Evolutionary conservation across 1,284 basidiomycete genomes (phyloP), one percentile per base, ranked within the genome.

Genomic region (Dichomitus squalens): DNA sequence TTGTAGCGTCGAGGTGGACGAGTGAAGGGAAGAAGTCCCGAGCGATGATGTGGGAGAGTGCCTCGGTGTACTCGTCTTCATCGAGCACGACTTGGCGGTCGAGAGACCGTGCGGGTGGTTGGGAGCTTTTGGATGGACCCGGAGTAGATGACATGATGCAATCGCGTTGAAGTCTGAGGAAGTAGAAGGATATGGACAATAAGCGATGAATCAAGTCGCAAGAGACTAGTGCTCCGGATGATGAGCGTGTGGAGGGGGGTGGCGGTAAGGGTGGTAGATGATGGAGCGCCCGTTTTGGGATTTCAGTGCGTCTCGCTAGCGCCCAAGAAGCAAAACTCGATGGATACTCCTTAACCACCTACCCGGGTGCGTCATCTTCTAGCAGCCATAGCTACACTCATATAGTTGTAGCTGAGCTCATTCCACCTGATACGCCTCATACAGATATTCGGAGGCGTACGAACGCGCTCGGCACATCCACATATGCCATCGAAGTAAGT

Each of bases 11-110:
- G 31, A 96, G 80, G 65, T 93, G 91, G 20, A 88, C 85, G 11
- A 97, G 84, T 12, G 90, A 92, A 0, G 96, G 96, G 70, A 98
- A 99, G 81, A 98, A 99, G 76, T 98, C 96, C 51, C 97, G 88
- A 48, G 93, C 90, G 71, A 99, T 98, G 70, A 99, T 97, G 49
- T 88, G 83, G 2, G 93, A 94, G n/a, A 99, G 81, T 0, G 92
- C 92, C 51, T 85, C 85, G 1, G 94, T 96, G 72, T 99, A 99
- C 68, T 95, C 93, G 65, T 98, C 95, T 78, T 99, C 96, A 55
- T 93, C 90, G n/a, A 93, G 83, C n/a, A 93, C 79, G 7, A 79
- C 68, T 68, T 93, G 90, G 20, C 77, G 75, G 68, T 89, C 87
- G 51, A 93, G 75, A n/a, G 90, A 92, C 31, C 79, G 79, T 53